Evolutionary conservation across 1,284 basidiomycete genomes (phyloP), one percentile per base, ranked within the genome.

Genomic region (Cutaneotrichosporon sp.): DNA sequence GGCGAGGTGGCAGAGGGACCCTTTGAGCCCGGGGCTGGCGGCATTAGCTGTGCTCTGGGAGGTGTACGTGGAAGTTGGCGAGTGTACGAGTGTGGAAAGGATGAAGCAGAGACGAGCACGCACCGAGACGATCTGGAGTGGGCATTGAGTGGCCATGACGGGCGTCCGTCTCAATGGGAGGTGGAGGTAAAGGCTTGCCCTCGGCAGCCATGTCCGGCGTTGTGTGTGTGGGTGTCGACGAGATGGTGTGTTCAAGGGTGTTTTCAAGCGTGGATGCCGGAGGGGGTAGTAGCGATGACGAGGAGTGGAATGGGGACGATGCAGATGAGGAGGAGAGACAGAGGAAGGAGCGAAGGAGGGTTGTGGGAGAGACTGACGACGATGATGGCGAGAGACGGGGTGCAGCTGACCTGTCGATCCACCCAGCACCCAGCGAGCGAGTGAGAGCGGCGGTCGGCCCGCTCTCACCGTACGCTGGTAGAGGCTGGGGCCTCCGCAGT

Each of bases 131-230:
- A 25, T 49, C 46, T 27, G 24, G 10, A 4, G 22, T 27, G 46
- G 24, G 46, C 46, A 24, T 24, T 27, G 46, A 6, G 7, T 22
- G 24, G 22, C 22, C 25, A 49, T 29, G 25, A 13, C 13, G 22
- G 45, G 45, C 20, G 11, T 22, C 45, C 11, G 43, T 13, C 22
- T 27, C 46, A 13, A 25, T 9, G 8, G 46, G 46, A 18, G 33
- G 51, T 22, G 51, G 31, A n/a, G 51, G 51, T 36, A 53, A 13
- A 36, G 51, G 51, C 33, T 53, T 49, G 24, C 46, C 46, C 25
- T 49, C 31, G 34, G 51, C 51, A n/a, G 33, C 33, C n/a, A 36
- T 53, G 33, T 31, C 10, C 18, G 33, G n/a, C n/a, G 51, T 34
- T 7, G n/a, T n/a, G n/a, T 38, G 18, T 53, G 51, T 6, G 6